Evolutionary conservation across 2,329 filamentous ascomycete genomes (phyloP).

Genomic region (Fusarium sublunatum): DNA sequence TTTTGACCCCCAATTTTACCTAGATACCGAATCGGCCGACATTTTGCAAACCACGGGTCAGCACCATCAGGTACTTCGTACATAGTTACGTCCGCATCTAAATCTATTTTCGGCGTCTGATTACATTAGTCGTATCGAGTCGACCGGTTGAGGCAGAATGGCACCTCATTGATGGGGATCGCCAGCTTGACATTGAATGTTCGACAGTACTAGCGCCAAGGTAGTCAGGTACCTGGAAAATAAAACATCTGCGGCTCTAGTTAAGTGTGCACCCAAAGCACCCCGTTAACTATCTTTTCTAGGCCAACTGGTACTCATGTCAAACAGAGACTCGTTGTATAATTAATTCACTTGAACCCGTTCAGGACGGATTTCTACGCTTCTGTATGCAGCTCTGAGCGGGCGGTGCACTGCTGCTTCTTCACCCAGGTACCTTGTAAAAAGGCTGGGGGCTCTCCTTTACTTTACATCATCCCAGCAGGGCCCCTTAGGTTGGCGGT

Average conservation of each 20-base stretch:
- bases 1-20: no score
- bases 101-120: constrained; percentile 14
- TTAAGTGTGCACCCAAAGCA: background rate
- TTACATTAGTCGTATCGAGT: constrained; percentile 4
- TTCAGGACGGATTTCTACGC: constrained; percentile 13
- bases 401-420: constrained; percentile 5
- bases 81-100: background rate
- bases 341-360: background rate
- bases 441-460: constrained; percentile 30
- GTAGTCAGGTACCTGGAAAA: constrained; percentile 25
- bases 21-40: background rate
- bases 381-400: constrained; percentile 1
- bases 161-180: background rate
- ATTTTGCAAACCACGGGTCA: background rate
- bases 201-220: constrained; percentile 12
- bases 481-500: constrained; percentile 30
- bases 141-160: background rate
- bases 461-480: constrained; percentile 32
- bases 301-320: no score
- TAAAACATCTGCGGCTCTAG: constrained; percentile 9
- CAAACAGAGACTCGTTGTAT: no score
- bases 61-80: background rate
- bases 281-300: constrained; percentile 6
- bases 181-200: constrained; percentile 2
- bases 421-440: constrained; percentile 25